These are phyloP conservation scores for Larix kaempferi DNA, from an alignment of 75 land plant species.

Conservation along the genomic window DNA sequence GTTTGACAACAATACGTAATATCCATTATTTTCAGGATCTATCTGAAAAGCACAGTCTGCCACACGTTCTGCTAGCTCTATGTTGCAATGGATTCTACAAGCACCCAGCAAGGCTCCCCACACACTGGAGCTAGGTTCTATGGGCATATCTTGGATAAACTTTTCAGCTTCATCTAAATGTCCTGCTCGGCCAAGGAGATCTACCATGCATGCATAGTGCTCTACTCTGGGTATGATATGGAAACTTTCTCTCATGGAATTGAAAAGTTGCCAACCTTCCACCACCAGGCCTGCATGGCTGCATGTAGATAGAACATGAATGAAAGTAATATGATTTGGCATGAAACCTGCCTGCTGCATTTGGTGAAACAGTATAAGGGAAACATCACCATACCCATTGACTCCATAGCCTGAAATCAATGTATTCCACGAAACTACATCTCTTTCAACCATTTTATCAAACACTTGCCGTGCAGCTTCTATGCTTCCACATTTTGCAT, in stretches of 20 bases:
- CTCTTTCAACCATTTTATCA: slow-evolving; percentile 25
- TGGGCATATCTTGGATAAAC: slow-evolving; percentile 40
- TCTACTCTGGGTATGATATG: slow-evolving; percentile 35
- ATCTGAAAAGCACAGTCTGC: slow-evolving; percentile 29
- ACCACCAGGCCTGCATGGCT: slow-evolving; percentile 34
- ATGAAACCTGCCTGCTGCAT: slow-evolving; percentile 34
- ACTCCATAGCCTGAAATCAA: slow-evolving; percentile 44
- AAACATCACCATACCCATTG: slow-evolving; percentile 40
- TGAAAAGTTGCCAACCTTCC: slow-evolving; percentile 40
- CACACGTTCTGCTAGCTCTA: slow-evolving; percentile 29
- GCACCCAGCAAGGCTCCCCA: slow-evolving; percentile 55
- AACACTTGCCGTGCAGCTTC: slow-evolving; percentile 36
- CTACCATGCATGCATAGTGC: slow-evolving; percentile 55
- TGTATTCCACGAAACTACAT: slow-evolving; percentile 64
- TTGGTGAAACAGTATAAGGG: slow-evolving; percentile 34
- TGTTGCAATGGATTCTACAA: slow-evolving; percentile 35
- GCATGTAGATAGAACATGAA: slow-evolving; percentile 37
- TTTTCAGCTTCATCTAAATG: slow-evolving; percentile 46
- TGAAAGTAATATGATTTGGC: slow-evolving; percentile 46
- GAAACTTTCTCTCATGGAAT: slow-evolving; percentile 39
- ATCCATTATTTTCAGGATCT: slow-evolving; percentile 32
- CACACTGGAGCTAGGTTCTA: slow-evolving; percentile 36
- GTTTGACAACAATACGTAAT: slow-evolving; percentile 21
- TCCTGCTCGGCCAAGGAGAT: slow-evolving; percentile 61
- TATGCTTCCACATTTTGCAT: slow-evolving; percentile 56